Base-by-base conservation (phyloP, 129 eudicot genomes). In the Sambucus nigra region DNA sequence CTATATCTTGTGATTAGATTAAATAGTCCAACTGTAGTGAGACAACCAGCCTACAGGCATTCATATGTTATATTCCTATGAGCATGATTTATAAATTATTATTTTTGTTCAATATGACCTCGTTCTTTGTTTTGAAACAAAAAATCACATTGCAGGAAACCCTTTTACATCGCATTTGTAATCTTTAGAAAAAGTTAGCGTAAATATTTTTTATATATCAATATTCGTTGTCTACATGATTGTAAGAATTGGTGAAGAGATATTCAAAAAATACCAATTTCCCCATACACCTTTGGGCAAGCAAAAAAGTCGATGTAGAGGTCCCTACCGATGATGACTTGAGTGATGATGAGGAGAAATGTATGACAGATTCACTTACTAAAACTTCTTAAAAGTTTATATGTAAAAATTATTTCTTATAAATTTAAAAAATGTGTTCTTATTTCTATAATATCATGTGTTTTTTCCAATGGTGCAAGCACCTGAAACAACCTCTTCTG, bases 291-390 rank as follows among this genome's bases (percentile, higher is more conserved):
- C 86, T 91, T 10, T 91, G 99, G 99, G 87, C 95, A 28, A 91
- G 63, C 67, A 91, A 86, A 78, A 89, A 86, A 69, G 94, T 79
- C 25, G 94, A 91, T 53, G 92, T 76, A 59, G 95, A 91, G 69
- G 95, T 85, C 46, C 95, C 98, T 55, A 81, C 89, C 27, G 98
- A 91, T 50, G 95, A 85, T 59, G 95, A 91, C 35, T 75, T 95
- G 41, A 61, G 51, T 23, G 94, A 89, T 15, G 98, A 91, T n/a
- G 95, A 85, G 59, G 94, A 85, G 49, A 70, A 71, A 65, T 3
- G 96, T 88, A 78, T 25, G 85, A n/a, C 15, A 12, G 2, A 7
- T 31, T 8, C 18, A 38, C 19, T 31, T 51, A 24, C 15, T 55
- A 9, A 6, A 2, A 25, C 25, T 58, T 21, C 51, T 19, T 1